Base-by-base conservation (phyloP, 2,329 filamentous ascomycete genomes). In the Microdochium nivale region DNA sequence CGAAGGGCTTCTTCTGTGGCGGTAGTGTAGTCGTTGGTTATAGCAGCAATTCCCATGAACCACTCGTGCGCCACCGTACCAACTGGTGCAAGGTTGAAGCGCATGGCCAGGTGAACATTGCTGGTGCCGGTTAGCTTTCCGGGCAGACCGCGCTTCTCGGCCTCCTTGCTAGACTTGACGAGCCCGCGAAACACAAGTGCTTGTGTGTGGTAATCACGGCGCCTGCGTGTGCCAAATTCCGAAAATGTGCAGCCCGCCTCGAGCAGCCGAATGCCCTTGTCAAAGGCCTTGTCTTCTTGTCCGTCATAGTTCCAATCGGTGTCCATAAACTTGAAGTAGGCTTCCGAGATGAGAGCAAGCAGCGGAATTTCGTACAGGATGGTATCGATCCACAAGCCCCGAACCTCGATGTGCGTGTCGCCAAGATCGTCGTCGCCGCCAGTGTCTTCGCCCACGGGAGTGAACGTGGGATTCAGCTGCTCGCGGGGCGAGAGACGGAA, bases 41-140 rank as follows among this genome's bases (percentile, higher is more conserved):
- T 90, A 37, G 94, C 91, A 1, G 94, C 94, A 56, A 95, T 92
- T 43, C 90, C 91, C 94, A 99, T 99, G 74, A 96, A 97, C 94
- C 94, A 99, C 71, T 99, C 94, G 64, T 99, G 94, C 1, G 94
- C 94, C 2, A 83, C 80, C 0, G 94, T 99, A 4, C 94, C 94
- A 13, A 97, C 81, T 0, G 94, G 90, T 3, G 83, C 73, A 47
- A 96, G 82, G 46, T 83, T 84, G 69, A 95, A 92, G 62, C 90
- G 87, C 90, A 95, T 96, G 11, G 94, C 94, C 58, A 99, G 83
- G 66, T 97, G 92, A 3, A 99, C 94, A 63, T 99, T 99, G 68
- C 91, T 97, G 0, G 92, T 96, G 11, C 94, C 94, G 0, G 86
- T 81, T 47, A 97, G 77, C 65, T 84, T 86, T 10, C 92, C 91